These are phyloP conservation scores for Sporothrix globosa DNA, from an alignment of 2,329 filamentous ascomycete species.

Conservation along the genomic window DNA sequence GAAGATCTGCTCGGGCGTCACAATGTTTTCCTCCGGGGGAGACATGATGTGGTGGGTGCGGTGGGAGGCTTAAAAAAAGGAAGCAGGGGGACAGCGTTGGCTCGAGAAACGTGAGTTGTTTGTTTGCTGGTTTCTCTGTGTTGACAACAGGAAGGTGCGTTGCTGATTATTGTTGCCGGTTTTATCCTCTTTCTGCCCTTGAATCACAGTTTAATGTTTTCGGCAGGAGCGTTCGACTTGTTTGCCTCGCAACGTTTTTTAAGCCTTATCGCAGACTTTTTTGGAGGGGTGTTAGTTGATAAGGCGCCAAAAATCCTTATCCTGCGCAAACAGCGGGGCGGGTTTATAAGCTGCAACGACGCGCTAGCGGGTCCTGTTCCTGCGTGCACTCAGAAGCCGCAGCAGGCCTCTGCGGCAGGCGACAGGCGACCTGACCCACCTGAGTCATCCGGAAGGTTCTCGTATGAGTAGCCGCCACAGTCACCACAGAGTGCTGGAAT, in stretches of 20 bases:
- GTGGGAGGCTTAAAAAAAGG: too few species aligned
- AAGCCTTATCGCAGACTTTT: slow-evolving; percentile 31
- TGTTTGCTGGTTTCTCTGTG: not conserved
- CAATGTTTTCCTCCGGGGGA: slow-evolving; percentile 43
- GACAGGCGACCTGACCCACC: slow-evolving; percentile 14
- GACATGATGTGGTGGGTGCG: slow-evolving; percentile 39
- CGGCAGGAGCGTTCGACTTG: not conserved
- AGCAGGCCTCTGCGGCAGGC: not conserved
- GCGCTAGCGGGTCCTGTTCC: slow-evolving; percentile 17
- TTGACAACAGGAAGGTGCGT: not conserved
- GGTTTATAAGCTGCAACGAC: slow-evolving; percentile 33
- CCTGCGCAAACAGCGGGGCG: slow-evolving; percentile 22
- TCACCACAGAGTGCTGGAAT: not conserved
- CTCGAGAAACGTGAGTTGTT: not conserved
- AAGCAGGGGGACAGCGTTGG: too few species aligned
- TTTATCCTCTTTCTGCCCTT: not conserved
- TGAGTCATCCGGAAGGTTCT: slow-evolving; percentile 36
- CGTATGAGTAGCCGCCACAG: slow-evolving; percentile 20
- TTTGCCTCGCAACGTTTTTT: slow-evolving; percentile 20
- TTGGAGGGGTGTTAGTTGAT: slow-evolving; percentile 32
- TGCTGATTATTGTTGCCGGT: not conserved
- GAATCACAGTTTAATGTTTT: not conserved
- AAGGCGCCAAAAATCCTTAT: slow-evolving; percentile 27
- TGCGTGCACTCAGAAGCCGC: not conserved
- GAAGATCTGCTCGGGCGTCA: slow-evolving; percentile 59